Evolutionary conservation across 176 grass and related monocot genomes (phyloP).

Genomic region (Juncus inflexus): DNA sequence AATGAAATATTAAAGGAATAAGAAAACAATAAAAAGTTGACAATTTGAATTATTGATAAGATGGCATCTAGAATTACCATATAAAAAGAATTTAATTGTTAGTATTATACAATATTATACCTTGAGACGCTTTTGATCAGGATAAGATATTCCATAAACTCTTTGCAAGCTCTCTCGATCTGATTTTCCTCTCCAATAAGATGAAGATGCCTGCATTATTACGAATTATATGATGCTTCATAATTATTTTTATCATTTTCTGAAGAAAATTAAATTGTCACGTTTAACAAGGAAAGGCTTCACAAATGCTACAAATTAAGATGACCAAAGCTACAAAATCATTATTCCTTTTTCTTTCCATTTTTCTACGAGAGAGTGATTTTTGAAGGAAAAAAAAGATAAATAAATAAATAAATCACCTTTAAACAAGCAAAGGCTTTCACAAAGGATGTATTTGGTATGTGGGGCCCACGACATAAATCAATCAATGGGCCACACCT

Average conservation of each 20-base stretch:
- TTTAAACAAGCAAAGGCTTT: slow-evolving; percentile 96
- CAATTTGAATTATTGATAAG: no score
- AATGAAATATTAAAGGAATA: no score
- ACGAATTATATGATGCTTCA: slow-evolving; percentile 30
- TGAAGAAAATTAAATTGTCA: slow-evolving; percentile 19
- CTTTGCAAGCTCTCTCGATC: slow-evolving; percentile 93
- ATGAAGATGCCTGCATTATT: slow-evolving; percentile 73
- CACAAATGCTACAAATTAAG: no score
- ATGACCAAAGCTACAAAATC: no score
- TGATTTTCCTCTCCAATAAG: slow-evolving; percentile 94
- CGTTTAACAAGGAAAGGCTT: no score
- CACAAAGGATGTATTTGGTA: slow-evolving; percentile 90
- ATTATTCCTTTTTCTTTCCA: no score
- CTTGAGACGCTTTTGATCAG: slow-evolving; percentile 93
- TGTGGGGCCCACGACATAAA: slow-evolving; percentile 96
- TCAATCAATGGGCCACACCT: slow-evolving; percentile 94
- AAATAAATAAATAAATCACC: slow-evolving; percentile 44
- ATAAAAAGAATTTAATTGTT: no score
- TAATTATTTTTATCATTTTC: neutral
- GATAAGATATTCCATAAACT: slow-evolving; percentile 98
- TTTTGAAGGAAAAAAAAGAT: neutral
- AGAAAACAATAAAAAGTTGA: no score
- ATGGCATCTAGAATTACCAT: no score
- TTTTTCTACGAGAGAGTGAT: no score
- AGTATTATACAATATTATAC: slow-evolving; percentile 29